Percentiles rank a stretch among this genome's conserved stretches.
phyloP scores from a whole-genome alignment of 2,329 filamentous ascomycete genomes.

The Tolypocladium ovalisporum region DNA sequence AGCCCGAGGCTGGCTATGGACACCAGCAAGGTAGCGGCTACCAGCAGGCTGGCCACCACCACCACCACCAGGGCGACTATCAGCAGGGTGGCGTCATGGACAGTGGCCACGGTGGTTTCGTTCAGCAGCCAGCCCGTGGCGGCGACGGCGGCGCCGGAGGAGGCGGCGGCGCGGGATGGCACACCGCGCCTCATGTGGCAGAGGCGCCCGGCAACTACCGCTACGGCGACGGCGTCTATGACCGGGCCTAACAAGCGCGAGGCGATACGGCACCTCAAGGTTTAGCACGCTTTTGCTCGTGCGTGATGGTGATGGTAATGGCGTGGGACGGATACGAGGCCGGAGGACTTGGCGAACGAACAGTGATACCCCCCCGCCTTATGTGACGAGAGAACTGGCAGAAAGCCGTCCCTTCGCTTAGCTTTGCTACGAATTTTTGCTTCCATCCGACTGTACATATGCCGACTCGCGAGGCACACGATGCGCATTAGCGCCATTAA shows the following conservation, averaged over 20 bases:
- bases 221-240: slow-evolving; percentile 27
- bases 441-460: not conserved
- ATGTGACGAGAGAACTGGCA: not conserved
- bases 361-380: not conserved
- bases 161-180: not conserved
- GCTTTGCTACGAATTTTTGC: not conserved
- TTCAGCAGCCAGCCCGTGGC: not conserved
- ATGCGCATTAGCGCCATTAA: not conserved
- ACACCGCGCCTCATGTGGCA: slow-evolving; percentile 2
- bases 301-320: not conserved
- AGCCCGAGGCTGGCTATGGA: slow-evolving; percentile 17
- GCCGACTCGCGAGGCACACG: not conserved
- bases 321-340: not conserved
- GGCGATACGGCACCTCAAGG: not conserved
- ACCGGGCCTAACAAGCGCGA: slow-evolving; percentile 12
- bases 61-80: no score
- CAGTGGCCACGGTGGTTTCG: not conserved
- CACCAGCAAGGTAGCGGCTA: not conserved
- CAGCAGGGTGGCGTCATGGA: not conserved
- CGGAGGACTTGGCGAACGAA: not conserved
- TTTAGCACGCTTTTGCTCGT: not conserved
- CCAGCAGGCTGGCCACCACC: not conserved
- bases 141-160: not conserved
- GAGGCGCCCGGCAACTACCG: slow-evolving; percentile 15
- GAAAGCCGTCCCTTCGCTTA: not conserved